phyloP scores from a whole-genome alignment of 2,329 filamentous ascomycete genomes.

The Colletotrichum sp. region DNA sequence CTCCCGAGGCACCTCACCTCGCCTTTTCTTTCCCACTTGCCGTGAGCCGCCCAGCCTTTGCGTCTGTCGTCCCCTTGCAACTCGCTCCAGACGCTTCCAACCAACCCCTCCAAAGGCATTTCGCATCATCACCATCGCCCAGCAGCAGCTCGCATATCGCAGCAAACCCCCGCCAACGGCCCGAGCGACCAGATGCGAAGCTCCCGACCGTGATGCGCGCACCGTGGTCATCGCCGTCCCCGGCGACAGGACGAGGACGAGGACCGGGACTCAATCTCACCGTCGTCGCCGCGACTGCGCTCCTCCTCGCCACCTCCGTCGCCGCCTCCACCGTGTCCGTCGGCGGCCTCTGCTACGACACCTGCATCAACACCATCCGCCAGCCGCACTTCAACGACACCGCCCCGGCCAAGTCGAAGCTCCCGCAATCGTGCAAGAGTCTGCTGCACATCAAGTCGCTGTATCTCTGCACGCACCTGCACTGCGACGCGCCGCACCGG shows the following conservation, averaged over 20 bases:
- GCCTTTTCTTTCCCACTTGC: not conserved
- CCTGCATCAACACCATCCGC: slow-evolving; percentile 34
- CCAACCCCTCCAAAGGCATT: not conserved
- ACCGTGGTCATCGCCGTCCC: not conserved
- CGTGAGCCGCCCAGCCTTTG: not conserved
- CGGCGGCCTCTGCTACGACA: slow-evolving; percentile 31
- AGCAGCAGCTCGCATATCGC: not conserved
- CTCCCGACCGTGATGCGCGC: slow-evolving; percentile 10
- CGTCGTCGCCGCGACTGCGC: not conserved
- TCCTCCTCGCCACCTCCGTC: slow-evolving; percentile 4
- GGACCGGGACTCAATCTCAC: not conserved
- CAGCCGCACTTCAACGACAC: slow-evolving; percentile 36
- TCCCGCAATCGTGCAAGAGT: slow-evolving; percentile 33
- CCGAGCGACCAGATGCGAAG: slow-evolving; percentile 3
- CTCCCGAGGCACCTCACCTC: not conserved
- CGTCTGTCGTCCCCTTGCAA: not conserved
- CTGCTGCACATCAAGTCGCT: slow-evolving; percentile 32
- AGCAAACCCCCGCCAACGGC: not conserved
- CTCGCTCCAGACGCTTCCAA: not conserved
- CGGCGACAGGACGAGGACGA: not conserved
- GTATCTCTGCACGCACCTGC: slow-evolving; percentile 40
- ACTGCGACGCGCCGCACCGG: slow-evolving; percentile 35
- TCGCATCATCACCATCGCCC: not conserved
- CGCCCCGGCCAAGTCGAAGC: slow-evolving; percentile 18
- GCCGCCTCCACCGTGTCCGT: not conserved